These are phyloP conservation scores for Penicillium flavigenum DNA, from an alignment of 495 filamentous ascomycete genomes.

Conservation along the genomic window DNA sequence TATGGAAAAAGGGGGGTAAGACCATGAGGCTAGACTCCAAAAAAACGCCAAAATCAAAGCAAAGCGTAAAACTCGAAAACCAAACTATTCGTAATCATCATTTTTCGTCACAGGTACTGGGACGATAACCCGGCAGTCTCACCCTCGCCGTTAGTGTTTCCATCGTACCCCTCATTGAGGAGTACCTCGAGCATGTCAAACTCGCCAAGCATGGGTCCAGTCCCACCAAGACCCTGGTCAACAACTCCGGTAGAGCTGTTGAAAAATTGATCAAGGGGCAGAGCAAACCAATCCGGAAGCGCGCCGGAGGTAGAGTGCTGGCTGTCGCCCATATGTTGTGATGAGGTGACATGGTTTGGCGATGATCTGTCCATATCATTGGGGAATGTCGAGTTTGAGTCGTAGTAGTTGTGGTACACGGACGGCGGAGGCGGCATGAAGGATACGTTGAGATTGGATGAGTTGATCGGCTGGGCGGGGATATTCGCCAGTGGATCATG, in stretches of 20 bases:
- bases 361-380: constrained; percentile 34
- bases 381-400: constrained; percentile 37
- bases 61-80: background rate
- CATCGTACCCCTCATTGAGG: constrained; percentile 48
- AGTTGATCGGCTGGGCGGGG: constrained; percentile 50
- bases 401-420: constrained; percentile 50
- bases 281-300: constrained; percentile 47
- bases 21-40: constrained; percentile 2
- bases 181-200: constrained; percentile 52
- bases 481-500: constrained; percentile 49
- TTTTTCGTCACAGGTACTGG: constrained; percentile 22
- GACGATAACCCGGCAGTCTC: constrained; percentile 24
- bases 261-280: constrained; percentile 53
- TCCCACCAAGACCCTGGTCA: constrained; percentile 50
- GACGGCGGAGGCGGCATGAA: constrained; percentile 53
- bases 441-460: constrained; percentile 47
- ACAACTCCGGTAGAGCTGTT: constrained; percentile 49
- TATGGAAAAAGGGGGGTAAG: background rate
- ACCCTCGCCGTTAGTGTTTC: constrained; percentile 29
- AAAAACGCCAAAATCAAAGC: background rate
- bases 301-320: constrained; percentile 31
- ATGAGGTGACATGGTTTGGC: constrained; percentile 29
- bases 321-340: constrained; percentile 34
- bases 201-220: constrained; percentile 49
- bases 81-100: background rate